A percentile compares a stretch with the other conserved stretches of the same genome.
Conservation (phyloP, 2,329 filamentous ascomycete species). For the Cyanodermella asteris region DNA sequence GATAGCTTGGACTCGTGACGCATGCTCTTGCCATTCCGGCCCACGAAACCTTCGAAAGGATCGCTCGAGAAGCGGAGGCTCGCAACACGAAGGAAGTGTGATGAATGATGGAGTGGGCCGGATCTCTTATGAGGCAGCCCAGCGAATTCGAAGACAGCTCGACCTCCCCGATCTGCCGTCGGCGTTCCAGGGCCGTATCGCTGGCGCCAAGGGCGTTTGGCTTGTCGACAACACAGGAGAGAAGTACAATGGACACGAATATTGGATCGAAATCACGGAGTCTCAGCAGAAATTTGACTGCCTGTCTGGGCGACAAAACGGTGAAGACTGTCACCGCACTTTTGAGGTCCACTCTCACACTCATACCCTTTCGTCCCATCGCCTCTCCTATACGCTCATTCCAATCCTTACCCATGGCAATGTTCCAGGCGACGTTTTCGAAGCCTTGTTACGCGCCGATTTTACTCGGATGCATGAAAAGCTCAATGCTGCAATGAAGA, state of each 20-base stretch:
- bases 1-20: too few species aligned
- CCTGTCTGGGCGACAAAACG: too few species aligned
- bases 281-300: slow-evolving; percentile 35
- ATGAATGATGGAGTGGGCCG: slow-evolving; percentile 29
- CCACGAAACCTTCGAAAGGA: neutral
- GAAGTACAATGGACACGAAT: slow-evolving; percentile 10
- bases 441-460: slow-evolving; percentile 18
- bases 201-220: slow-evolving; percentile 40
- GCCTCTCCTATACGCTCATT: slow-evolving; percentile 32
- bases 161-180: slow-evolving; percentile 13
- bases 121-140: slow-evolving; percentile 31
- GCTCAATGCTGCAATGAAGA: slow-evolving; percentile 10
- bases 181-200: slow-evolving; percentile 33
- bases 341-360: slow-evolving; percentile 34
- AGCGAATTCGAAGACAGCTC: slow-evolving; percentile 21
- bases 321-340: too few species aligned
- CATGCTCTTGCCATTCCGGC: too few species aligned
- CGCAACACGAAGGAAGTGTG: neutral
- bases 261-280: slow-evolving; percentile 34
- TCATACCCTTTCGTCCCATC: slow-evolving; percentile 19
- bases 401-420: slow-evolving; percentile 32
- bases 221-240: slow-evolving; percentile 24
- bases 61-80: neutral
- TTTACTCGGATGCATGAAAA: slow-evolving; percentile 8
- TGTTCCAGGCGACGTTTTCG: slow-evolving; percentile 20